Evolutionary conservation across 305 asterid genomes (phyloP).

Genomic region (Solanum hybrid): DNA sequence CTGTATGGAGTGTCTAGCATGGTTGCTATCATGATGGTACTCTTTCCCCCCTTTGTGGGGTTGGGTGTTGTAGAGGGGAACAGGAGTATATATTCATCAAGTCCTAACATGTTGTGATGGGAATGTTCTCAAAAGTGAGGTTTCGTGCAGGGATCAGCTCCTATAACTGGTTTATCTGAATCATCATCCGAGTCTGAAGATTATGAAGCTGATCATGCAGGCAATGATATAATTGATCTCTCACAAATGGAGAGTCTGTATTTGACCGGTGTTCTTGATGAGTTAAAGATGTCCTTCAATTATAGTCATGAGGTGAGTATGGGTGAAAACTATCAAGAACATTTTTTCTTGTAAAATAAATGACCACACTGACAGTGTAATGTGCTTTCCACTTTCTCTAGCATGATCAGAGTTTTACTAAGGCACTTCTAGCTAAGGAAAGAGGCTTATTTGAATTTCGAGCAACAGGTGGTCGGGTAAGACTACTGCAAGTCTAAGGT

Average conservation of each 20-base stretch:
- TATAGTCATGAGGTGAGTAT: conserved; percentile 59
- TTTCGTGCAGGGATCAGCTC: conserved; percentile 57
- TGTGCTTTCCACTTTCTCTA: conserved; percentile 15
- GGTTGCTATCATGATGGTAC: background rate
- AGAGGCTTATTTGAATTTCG: conserved; percentile 78
- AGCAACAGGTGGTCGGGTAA: conserved; percentile 94
- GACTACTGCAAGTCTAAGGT: conserved; percentile 6
- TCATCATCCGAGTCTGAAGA: conserved; percentile 70
- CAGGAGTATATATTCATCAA: background rate
- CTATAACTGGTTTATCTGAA: conserved; percentile 57
- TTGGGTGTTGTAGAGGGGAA: background rate
- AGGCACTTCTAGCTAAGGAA: conserved; percentile 89
- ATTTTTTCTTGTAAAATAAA: background rate
- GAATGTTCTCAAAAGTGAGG: background rate
- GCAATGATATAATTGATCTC: conserved; percentile 35
- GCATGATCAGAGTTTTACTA: conserved; percentile 48
- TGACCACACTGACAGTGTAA: background rate
- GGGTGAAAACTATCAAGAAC: conserved; percentile 5
- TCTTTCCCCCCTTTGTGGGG: background rate
- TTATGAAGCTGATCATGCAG: conserved; percentile 32
- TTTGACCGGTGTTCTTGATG: conserved; percentile 80
- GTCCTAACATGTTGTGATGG: background rate
- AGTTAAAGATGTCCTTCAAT: conserved; percentile 73
- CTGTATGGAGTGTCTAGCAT: background rate
- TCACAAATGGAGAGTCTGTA: conserved; percentile 49